Evolutionary conservation across 371 early-diverging fungal genomes (phyloP).

Genomic region (Rhizopus stolonifer): DNA sequence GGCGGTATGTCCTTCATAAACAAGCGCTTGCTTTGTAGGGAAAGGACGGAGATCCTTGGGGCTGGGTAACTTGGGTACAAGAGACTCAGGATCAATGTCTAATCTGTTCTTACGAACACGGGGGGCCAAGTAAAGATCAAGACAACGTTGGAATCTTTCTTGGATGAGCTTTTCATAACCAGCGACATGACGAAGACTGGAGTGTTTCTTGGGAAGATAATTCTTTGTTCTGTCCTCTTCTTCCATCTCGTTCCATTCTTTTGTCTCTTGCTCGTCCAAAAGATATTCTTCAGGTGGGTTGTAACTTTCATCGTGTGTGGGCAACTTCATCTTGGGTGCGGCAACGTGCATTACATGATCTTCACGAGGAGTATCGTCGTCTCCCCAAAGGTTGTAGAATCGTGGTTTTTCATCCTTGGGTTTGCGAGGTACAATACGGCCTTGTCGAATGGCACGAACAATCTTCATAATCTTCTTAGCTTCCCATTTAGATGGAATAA

Average conservation of each 20-base stretch:
- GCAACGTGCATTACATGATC: slow-evolving; percentile 80
- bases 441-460: slow-evolving; percentile 90
- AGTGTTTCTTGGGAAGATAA: slow-evolving; percentile 84
- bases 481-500: slow-evolving; percentile 94
- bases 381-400: slow-evolving; percentile 88
- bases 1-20: slow-evolving; percentile 79
- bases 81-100: slow-evolving; percentile 88
- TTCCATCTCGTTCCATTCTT: slow-evolving; percentile 77
- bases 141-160: slow-evolving; percentile 93
- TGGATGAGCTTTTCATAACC: slow-evolving; percentile 85
- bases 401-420: slow-evolving; percentile 62
- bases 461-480: slow-evolving; percentile 92
- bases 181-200: slow-evolving; percentile 81
- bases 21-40: slow-evolving; percentile 80
- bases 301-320: slow-evolving; percentile 93
- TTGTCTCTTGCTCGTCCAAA: slow-evolving; percentile 75
- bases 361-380: slow-evolving; percentile 61
- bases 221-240: slow-evolving; percentile 78
- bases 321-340: slow-evolving; percentile 89
- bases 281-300: slow-evolving; percentile 98
- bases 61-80: slow-evolving; percentile 94
- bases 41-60: slow-evolving; percentile 95
- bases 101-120: slow-evolving; percentile 85
- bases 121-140: slow-evolving; percentile 96
- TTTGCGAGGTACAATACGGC: slow-evolving; percentile 75